Evolutionary conservation across 2,329 filamentous ascomycete species (phyloP).

Genomic region (Nannizzia gypsea): DNA sequence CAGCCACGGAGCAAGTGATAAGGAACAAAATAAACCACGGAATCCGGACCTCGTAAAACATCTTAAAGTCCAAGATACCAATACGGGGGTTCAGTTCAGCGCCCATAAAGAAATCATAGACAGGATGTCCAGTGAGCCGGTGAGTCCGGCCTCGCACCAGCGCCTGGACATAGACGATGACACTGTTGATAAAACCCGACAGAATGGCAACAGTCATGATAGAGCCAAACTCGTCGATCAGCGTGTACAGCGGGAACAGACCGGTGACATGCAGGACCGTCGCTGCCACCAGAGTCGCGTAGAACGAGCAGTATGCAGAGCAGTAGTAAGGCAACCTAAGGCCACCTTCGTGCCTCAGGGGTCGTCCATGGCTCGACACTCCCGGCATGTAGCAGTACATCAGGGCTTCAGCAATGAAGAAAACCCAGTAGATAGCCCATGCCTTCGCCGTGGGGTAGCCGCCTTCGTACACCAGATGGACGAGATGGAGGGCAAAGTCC

Average conservation of each 20-base stretch:
- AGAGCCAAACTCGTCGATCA: conserved; percentile 91
- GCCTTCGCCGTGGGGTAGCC: conserved; percentile 73
- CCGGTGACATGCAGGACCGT: conserved; percentile 65
- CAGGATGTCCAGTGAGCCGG: conserved; percentile 71
- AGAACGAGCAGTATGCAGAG: conserved; percentile 78
- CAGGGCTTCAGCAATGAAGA: conserved; percentile 71
- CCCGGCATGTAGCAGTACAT: conserved; percentile 82
- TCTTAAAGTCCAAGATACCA: conserved; percentile 76
- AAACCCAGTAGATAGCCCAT: conserved; percentile 90
- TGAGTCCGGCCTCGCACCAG: conserved; percentile 69
- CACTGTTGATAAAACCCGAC: conserved; percentile 71
- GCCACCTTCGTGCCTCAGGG: conserved; percentile 66
- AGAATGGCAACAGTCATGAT: conserved; percentile 87
- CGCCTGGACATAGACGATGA: conserved; percentile 78
- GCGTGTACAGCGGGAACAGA: conserved; percentile 75
- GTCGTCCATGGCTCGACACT: conserved; percentile 76
- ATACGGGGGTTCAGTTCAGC: conserved; percentile 75
- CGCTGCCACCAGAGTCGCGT: conserved; percentile 64
- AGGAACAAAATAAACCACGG: conserved; percentile 87
- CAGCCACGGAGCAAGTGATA: conserved; percentile 60
- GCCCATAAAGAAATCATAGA: conserved; percentile 89
- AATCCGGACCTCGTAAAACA: conserved; percentile 89
- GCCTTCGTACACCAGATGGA: conserved; percentile 62
- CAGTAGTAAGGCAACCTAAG: conserved; percentile 91
- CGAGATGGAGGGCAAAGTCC: conserved; percentile 63